Conservation (phyloP, 2,329 filamentous ascomycete genomes). For the Venturiaceae sp. region DNA sequence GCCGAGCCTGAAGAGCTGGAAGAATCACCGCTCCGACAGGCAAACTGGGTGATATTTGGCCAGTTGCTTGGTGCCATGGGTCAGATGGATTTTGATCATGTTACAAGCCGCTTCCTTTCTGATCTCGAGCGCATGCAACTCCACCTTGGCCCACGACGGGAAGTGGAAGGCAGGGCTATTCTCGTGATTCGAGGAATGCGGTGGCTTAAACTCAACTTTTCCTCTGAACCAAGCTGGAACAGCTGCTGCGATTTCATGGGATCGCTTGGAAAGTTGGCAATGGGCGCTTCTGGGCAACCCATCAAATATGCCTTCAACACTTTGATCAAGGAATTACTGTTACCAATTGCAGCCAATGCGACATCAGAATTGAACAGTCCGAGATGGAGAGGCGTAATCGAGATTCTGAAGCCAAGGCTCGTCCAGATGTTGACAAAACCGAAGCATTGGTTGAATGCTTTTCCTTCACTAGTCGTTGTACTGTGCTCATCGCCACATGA, state of each 20-base stretch:
- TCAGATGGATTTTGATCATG: slow-evolving; percentile 76
- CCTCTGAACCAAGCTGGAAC: slow-evolving; percentile 67
- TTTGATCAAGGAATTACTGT: slow-evolving; percentile 73
- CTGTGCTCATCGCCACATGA: slow-evolving; percentile 84
- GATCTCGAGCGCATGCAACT: slow-evolving; percentile 73
- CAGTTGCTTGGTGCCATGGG: slow-evolving; percentile 95
- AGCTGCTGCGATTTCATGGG: slow-evolving; percentile 84
- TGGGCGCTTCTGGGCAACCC: slow-evolving; percentile 73
- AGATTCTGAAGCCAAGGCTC: slow-evolving; percentile 67
- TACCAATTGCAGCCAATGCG: slow-evolving; percentile 77
- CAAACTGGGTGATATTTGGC: slow-evolving; percentile 93
- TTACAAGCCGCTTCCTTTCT: slow-evolving; percentile 69
- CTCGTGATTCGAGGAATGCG: slow-evolving; percentile 87
- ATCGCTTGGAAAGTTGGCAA: slow-evolving; percentile 71
- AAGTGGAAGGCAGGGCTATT: slow-evolving; percentile 73
- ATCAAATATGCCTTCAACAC: slow-evolving; percentile 95
- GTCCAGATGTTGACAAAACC: slow-evolving; percentile 83
- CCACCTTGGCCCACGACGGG: slow-evolving; percentile 63
- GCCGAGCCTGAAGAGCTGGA: slow-evolving; percentile 74
- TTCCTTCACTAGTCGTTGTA: slow-evolving; percentile 77
- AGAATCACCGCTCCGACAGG: slow-evolving; percentile 71
- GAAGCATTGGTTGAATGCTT: slow-evolving; percentile 82
- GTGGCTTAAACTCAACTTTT: slow-evolving; percentile 67
- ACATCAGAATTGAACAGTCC: slow-evolving; percentile 66
- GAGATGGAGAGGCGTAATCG: slow-evolving; percentile 80